Base-by-base conservation (phyloP, 2,329 filamentous ascomycete species). In the Incumbomyces lentus region DNA sequence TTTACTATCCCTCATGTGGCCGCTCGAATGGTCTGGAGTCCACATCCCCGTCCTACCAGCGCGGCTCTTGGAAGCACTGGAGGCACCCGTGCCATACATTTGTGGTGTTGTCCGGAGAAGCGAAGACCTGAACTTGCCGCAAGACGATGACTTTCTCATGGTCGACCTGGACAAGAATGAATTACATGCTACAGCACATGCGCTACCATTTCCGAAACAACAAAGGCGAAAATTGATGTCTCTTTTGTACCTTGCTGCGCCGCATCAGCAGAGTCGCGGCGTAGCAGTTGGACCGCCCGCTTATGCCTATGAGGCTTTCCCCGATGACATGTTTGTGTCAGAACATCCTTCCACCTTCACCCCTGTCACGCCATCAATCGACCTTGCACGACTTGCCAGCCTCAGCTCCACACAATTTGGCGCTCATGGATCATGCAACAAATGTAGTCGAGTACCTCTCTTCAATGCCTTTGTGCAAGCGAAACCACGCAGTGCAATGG, bases 81-180 rank as follows among this genome's bases (percentile, higher is more conserved):
- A 96, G 58, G 90, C 90, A 1, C 90, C 90, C 2, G 96, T 92
- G 58, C 92, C 92, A 0, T 98, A 96, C 59, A 95, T 98, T 55
- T 87, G 96, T 36, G 92, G 92, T 40, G 86, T 98, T 48, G 92
- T 98, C 67, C 79, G 89, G 55, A 80, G 89, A 48, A 96, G 96
- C 61, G 86, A 93, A 57, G 79, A 79, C 48, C 78, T 88, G 39
- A 82, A 88, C 56, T 75, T 96, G 35, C 92, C 92, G 0, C 87
- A 95, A 6, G 92, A 96, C 58, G 42, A 30, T 16, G 92, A 96
- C 60, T 96, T 90, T 62, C 89, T 96, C 14, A 72, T 96, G 13
- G 88, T 96, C 31, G 92, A 98, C 64, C 72, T 98, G 43, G 92
- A 98, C 64, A 81, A 84, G 62, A 86, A 98, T 64, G 81, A 81